Percentiles rank a stretch among this genome's conserved stretches.
These are phyloP conservation scores for Panicum miliaceum DNA, from an alignment of 176 grass and related monocot genomes.

Conservation along the genomic window DNA sequence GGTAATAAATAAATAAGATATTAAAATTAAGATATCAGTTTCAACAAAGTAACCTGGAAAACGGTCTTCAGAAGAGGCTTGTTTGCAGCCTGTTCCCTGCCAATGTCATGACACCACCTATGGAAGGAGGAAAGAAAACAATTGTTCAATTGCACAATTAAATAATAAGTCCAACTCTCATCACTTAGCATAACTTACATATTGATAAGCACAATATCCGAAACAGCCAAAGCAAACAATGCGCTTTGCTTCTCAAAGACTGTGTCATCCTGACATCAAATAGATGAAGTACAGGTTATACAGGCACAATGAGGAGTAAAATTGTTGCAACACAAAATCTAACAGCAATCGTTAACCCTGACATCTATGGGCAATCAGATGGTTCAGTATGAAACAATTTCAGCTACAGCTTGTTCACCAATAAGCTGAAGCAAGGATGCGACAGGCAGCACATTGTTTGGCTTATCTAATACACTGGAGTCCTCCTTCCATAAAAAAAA, in stretches of 20 bases:
- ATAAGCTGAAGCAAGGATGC: slow-evolving; percentile 3
- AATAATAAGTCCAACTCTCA: slow-evolving; percentile 26
- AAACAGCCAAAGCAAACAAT: slow-evolving; percentile 95
- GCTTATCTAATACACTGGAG: slow-evolving; percentile 1
- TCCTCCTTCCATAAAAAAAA: not conserved
- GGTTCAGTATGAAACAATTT: not conserved
- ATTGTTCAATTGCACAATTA: slow-evolving; percentile 6
- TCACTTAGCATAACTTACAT: slow-evolving; percentile 68
- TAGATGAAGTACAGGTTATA: slow-evolving; percentile 13
- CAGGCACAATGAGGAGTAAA: not conserved
- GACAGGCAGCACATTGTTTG: not conserved
- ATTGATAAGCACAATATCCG: slow-evolving; percentile 95
- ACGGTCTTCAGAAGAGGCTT: slow-evolving; percentile 38
- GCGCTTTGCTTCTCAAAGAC: slow-evolving; percentile 99
- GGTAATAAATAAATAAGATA: not conserved
- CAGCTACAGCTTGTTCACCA: not conserved
- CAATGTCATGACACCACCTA: slow-evolving; percentile 99
- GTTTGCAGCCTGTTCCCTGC: slow-evolving; percentile 98
- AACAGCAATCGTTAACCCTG: not conserved
- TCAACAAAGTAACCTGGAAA: slow-evolving; percentile 60
- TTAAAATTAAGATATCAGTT: not conserved
- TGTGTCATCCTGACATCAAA: slow-evolving; percentile 80
- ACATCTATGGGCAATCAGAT: not conserved
- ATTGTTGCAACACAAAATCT: slow-evolving; percentile 12
- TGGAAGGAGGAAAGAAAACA: not conserved